Evolutionary conservation across 352 stramenopile species (phyloP), one percentile per base, ranked within the genome.

Genomic region (Phytopythium mirpurense): DNA sequence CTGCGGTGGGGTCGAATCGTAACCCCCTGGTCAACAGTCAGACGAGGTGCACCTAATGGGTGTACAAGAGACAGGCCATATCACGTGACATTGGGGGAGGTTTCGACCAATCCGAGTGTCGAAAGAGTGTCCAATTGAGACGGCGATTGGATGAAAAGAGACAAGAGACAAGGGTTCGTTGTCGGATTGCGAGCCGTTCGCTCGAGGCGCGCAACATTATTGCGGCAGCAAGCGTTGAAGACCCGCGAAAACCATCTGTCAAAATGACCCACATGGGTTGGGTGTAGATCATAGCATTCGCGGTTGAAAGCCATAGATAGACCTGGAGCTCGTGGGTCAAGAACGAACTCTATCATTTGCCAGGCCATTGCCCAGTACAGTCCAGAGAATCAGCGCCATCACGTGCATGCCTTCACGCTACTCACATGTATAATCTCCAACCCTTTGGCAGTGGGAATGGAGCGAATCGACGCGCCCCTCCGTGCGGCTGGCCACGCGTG

Each of bases 11-110:
- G 41, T 47, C 18, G 24, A 31, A 11, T 21, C 16, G 5, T 32
- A 47, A 47, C 41, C 41, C 41, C 41, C 10, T 46, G 32, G 41
- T 47, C 41, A 47, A 32, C 14, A 19, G 41, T 31, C 41, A 47
- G 41, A 47, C 41, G 24, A 10, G 41, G 23, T 14, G 21, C 23
- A 16, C 26, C n/a, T n/a, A n/a, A n/a, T 45, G 23, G 0, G 40
- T 18, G 40, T 19, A 47, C 24, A 42, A 37, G 46, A 18, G 46
- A 31, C 18, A 29, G 38, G 16, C n/a, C n/a, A n/a, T n/a, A n/a
- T n/a, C n/a, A n/a, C n/a, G n/a, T n/a, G n/a, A n/a, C n/a, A n/a
- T n/a, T n/a, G n/a, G n/a, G n/a, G n/a, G n/a, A n/a, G 23, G 3
- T 36, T 56, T 46, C 12, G 37, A 19, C 35, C 49, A 47, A 46